Evolutionary conservation across 2,329 filamentous ascomycete species (phyloP).

Genomic region (Fusarium secorum): DNA sequence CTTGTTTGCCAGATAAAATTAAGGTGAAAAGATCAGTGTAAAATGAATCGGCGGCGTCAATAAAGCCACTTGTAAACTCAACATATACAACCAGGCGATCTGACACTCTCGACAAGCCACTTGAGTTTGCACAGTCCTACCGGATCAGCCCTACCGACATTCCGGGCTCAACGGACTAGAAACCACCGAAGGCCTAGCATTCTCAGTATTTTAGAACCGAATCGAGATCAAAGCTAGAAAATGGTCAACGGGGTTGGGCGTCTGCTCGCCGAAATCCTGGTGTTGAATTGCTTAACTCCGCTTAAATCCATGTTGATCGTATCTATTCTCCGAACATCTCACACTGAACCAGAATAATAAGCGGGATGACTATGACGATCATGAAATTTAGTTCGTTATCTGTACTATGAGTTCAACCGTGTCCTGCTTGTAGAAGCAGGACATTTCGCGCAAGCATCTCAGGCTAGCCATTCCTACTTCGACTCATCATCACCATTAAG

Average conservation of each 20-base stretch:
- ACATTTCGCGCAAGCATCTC: neutral
- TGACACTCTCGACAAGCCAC: neutral
- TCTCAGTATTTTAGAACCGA: neutral
- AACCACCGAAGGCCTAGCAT: neutral
- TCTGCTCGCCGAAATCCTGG: neutral
- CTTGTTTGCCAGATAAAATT: too few relatives aligned
- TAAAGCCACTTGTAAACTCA: neutral
- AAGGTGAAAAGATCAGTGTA: too few relatives aligned
- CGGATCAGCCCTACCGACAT: neutral
- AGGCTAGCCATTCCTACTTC: too few relatives aligned
- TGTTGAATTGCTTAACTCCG: neutral
- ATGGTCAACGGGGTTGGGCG: neutral
- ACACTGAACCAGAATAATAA: accelerated
- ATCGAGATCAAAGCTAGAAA: too few relatives aligned
- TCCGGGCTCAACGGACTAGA: neutral
- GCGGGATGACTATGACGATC: neutral
- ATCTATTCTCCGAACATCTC: neutral
- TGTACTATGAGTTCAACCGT: accelerated
- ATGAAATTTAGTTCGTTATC: too few relatives aligned
- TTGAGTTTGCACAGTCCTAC: too few relatives aligned
- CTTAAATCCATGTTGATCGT: neutral
- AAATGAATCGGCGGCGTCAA: neutral
- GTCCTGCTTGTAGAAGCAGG: too few relatives aligned
- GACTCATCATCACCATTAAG: too few relatives aligned
- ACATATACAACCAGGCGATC: neutral